phyloP scores from a whole-genome alignment of 306 rosid genomes.

The Cucurbita moschata region DNA sequence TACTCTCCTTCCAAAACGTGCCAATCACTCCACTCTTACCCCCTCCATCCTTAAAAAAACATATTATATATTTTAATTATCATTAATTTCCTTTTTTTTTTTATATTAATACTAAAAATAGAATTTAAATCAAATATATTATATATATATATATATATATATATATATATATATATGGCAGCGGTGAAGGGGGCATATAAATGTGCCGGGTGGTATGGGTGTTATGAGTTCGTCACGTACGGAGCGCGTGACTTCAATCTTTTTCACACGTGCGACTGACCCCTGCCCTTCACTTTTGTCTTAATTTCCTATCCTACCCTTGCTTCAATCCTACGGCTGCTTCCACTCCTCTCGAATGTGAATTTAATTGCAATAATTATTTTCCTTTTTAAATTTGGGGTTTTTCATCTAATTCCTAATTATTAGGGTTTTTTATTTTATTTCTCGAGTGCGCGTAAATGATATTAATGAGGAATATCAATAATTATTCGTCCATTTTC shows the following conservation, averaged over 20 bases:
- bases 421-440: not conserved
- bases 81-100: no score
- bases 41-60: no score
- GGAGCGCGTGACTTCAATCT: conserved; percentile 2
- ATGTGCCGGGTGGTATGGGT: conserved; percentile 4
- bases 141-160: not conserved
- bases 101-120: no score
- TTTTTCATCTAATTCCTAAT: not conserved
- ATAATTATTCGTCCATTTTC: no score
- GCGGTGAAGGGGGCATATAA: not conserved
- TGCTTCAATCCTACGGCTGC: not conserved
- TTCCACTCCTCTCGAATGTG: not conserved
- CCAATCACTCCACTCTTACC: not conserved
- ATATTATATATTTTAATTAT: no score
- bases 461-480: not conserved
- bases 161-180: not conserved
- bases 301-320: not conserved
- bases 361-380: not conserved
- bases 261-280: not conserved
- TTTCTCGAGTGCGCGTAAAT: not conserved
- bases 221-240: not conserved
- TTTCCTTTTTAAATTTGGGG: not conserved
- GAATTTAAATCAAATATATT: no score
- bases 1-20: not conserved
- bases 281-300: not conserved